phyloP scores from a whole-genome alignment of 108 stramenopile species.

The Nitzschia sp. region DNA sequence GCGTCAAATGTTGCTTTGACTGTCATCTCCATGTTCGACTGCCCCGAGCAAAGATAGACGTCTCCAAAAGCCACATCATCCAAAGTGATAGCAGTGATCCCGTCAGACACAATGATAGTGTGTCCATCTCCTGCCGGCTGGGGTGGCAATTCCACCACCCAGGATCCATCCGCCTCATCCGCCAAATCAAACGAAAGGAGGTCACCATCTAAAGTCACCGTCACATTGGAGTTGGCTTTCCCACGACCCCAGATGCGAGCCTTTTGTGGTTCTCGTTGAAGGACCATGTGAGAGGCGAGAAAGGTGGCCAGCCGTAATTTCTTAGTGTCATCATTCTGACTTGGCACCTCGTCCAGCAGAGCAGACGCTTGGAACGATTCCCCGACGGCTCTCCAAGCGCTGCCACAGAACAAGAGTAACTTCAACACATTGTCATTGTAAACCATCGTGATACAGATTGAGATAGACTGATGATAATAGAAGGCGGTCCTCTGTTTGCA shows the following conservation, averaged over 20 bases:
- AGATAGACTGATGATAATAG: no score
- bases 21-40: slow-evolving; percentile 34
- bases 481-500: no score
- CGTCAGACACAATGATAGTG: slow-evolving; percentile 1
- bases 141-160: slow-evolving; percentile 11
- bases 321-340: background rate
- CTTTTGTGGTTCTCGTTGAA: slow-evolving; percentile 16
- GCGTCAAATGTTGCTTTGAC: slow-evolving; percentile 5
- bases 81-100: background rate
- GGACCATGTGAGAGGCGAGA: slow-evolving; percentile 27
- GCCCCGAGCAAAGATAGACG: slow-evolving; percentile 33
- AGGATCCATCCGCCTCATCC: slow-evolving; percentile 5
- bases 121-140: slow-evolving; percentile 17
- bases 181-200: background rate
- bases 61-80: slow-evolving; percentile 36
- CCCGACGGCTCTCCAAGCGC: no score
- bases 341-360: background rate
- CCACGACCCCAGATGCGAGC: slow-evolving; percentile 27
- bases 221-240: slow-evolving; percentile 2
- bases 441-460: no score
- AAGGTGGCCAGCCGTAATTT: slow-evolving; percentile 9
- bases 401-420: background rate
- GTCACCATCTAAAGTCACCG: background rate
- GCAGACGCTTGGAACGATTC: no score
- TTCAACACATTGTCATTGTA: background rate